Percentiles rank a stretch among this genome's conserved stretches.
Evolutionary conservation across 192 early-diverging fungal genomes (phyloP).

Genomic region (Coemansia aciculifera): DNA sequence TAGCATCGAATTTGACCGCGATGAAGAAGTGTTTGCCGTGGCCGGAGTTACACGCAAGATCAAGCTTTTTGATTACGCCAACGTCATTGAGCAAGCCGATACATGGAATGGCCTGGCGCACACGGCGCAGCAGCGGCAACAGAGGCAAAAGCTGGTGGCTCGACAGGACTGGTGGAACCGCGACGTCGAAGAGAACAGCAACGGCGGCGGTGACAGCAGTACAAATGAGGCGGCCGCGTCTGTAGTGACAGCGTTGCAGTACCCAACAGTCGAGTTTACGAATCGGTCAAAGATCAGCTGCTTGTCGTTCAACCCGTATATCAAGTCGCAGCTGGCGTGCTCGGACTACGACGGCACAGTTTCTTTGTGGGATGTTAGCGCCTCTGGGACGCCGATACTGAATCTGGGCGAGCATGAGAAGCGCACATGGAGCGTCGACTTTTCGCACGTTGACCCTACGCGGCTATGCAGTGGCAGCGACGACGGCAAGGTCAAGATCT

Average conservation of each 20-base stretch:
- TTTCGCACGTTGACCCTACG: conserved; percentile 72
- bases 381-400: conserved; percentile 59
- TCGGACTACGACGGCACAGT: conserved; percentile 94
- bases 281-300: conserved; percentile 91
- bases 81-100: conserved; percentile 51
- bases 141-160: conserved; percentile 9
- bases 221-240: conserved; percentile 30
- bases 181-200: conserved; percentile 21
- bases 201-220: conserved; percentile 15
- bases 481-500: conserved; percentile 90
- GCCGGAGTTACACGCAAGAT: conserved; percentile 91
- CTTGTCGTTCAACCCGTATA: conserved; percentile 86
- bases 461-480: conserved; percentile 88
- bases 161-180: conserved; percentile 55
- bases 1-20: conserved; percentile 91
- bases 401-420: conserved; percentile 89
- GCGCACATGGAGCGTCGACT: conserved; percentile 92
- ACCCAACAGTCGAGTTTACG: conserved; percentile 77
- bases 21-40: conserved; percentile 92
- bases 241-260: conserved; percentile 60
- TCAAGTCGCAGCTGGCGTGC: conserved; percentile 81
- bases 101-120: conserved; percentile 40
- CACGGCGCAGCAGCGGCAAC: conserved; percentile 21
- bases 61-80: conserved; percentile 87
- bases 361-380: conserved; percentile 81